A percentile compares a stretch with the other conserved stretches of the same genome.
phyloP scores from a whole-genome alignment of 2,329 filamentous ascomycete genomes.

The Xylariaceae sp. region DNA sequence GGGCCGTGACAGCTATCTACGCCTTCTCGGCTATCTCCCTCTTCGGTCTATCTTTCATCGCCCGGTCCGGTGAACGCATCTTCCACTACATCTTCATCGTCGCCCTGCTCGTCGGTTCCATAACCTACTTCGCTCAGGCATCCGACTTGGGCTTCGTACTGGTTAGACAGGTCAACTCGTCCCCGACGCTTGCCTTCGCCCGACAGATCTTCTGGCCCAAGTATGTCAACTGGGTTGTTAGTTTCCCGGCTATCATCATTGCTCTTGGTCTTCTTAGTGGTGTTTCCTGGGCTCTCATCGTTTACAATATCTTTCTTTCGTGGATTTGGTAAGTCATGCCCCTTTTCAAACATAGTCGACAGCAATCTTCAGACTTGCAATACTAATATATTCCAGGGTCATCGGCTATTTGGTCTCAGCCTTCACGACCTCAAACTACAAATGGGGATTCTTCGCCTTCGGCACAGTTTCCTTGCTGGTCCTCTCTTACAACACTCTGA shows the following conservation, averaged over 20 bases:
- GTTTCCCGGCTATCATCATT: conserved; percentile 42
- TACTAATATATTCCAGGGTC: conserved; percentile 31
- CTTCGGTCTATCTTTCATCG: conserved; percentile 38
- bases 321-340: conserved; percentile 42
- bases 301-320: conserved; percentile 44
- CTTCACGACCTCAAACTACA: conserved; percentile 46
- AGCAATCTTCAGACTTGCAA: not conserved
- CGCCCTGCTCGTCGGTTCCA: conserved; percentile 43
- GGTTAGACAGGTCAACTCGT: conserved; percentile 35
- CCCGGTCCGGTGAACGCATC: conserved; percentile 45
- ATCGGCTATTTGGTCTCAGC: conserved; percentile 46
- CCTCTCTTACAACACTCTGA: conserved; percentile 42
- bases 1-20: conserved; percentile 48
- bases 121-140: conserved; percentile 49
- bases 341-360: not conserved
- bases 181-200: conserved; percentile 26
- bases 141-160: conserved; percentile 45
- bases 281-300: conserved; percentile 51
- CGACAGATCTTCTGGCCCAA: conserved; percentile 53
- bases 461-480: conserved; percentile 44
- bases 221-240: conserved; percentile 49
- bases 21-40: conserved; percentile 41
- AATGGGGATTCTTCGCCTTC: conserved; percentile 54
- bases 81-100: conserved; percentile 53
- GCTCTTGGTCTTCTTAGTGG: conserved; percentile 47